Evolutionary conservation across 179 eudicot species (phyloP).

Genomic region (Pouteria campechiana): DNA sequence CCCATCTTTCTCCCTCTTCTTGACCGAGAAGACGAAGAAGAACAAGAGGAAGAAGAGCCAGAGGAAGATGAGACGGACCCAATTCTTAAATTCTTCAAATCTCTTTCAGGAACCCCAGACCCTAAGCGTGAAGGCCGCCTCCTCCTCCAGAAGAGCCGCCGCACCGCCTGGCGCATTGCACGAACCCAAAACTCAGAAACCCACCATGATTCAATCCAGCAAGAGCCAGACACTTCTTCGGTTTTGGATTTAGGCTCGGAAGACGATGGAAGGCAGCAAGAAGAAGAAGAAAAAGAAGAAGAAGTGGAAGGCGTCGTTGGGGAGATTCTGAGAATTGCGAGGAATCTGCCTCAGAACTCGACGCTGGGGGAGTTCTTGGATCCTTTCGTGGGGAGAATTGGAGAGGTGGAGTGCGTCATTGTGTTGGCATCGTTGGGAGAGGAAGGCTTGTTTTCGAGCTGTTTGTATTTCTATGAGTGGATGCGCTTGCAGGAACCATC

Average conservation of each 20-base stretch:
- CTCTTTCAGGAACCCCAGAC: slow-evolving; percentile 31
- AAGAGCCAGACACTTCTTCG: slow-evolving; percentile 1
- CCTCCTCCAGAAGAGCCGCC: slow-evolving; percentile 50
- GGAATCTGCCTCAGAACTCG: slow-evolving; percentile 47
- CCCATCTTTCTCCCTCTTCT: slow-evolving; percentile 61
- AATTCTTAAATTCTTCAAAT: slow-evolving; percentile 51
- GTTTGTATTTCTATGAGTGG: slow-evolving; percentile 92
- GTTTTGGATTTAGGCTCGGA: slow-evolving; percentile 5
- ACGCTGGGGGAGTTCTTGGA: slow-evolving; percentile 63
- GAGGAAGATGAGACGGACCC: slow-evolving; percentile 38
- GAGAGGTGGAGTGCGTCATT: slow-evolving; percentile 50
- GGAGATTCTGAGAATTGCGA: slow-evolving; percentile 46
- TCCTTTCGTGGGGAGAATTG: slow-evolving; percentile 43
- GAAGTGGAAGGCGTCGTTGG: slow-evolving; percentile 33
- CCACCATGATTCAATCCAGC: not conserved
- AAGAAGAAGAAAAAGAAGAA: not conserved
- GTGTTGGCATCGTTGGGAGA: slow-evolving; percentile 52
- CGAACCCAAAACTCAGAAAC: not conserved
- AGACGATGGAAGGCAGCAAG: slow-evolving; percentile 6
- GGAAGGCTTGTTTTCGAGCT: slow-evolving; percentile 44
- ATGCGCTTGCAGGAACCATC: slow-evolving; percentile 74
- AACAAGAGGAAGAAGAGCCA: slow-evolving; percentile 7
- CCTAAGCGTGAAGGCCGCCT: slow-evolving; percentile 44
- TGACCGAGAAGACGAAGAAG: slow-evolving; percentile 17
- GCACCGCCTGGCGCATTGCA: slow-evolving; percentile 59